Percentiles rank a stretch among this genome's conserved stretches.
These are phyloP conservation scores for Candida alai DNA, from an alignment of 805 yeast genomes.

Conservation along the genomic window DNA sequence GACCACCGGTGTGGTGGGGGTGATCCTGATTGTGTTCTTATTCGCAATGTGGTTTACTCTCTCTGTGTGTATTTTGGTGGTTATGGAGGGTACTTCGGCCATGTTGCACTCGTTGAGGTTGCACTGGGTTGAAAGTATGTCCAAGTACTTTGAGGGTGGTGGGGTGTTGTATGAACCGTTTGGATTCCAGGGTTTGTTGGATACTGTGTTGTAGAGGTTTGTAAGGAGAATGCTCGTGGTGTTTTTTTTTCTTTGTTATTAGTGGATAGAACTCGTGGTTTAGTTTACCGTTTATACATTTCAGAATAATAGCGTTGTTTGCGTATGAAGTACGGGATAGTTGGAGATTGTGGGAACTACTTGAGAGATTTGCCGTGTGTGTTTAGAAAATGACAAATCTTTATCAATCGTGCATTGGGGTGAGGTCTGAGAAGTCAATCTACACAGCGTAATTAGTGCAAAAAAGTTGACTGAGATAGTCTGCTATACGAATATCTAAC, in stretches of 20 bases:
- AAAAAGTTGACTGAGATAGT: too few relatives aligned
- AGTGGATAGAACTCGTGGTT: background rate
- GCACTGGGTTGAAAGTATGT: conserved; percentile 99
- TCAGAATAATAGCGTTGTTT: too few relatives aligned
- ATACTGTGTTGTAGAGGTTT: conserved; percentile 13
- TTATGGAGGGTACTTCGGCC: conserved; percentile 99
- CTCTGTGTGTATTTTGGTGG: conserved; percentile 85
- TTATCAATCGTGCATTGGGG: too few relatives aligned
- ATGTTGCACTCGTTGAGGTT: conserved; percentile 98
- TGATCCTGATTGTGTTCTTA: conserved; percentile 68
- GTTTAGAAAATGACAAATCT: too few relatives aligned
- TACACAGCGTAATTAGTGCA: too few relatives aligned
- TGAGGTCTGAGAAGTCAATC: too few relatives aligned
- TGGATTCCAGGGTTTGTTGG: conserved; percentile 47
- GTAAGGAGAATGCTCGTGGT: background rate
- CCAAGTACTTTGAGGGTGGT: conserved; percentile 96
- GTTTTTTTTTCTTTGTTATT: conserved; percentile 2
- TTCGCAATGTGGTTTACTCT: conserved; percentile 94
- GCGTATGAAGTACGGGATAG: too few relatives aligned
- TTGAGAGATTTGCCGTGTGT: too few relatives aligned
- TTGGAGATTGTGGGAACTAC: too few relatives aligned
- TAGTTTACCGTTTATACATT: too few relatives aligned
- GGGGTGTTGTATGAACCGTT: conserved; percentile 92
- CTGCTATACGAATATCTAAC: too few relatives aligned
- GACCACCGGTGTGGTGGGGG: conserved; percentile 60